Percentiles rank a stretch among this genome's conserved stretches.
Evolutionary conservation across 176 grass and related monocot genomes (phyloP).

Genomic region (Triticum turgidum): DNA sequence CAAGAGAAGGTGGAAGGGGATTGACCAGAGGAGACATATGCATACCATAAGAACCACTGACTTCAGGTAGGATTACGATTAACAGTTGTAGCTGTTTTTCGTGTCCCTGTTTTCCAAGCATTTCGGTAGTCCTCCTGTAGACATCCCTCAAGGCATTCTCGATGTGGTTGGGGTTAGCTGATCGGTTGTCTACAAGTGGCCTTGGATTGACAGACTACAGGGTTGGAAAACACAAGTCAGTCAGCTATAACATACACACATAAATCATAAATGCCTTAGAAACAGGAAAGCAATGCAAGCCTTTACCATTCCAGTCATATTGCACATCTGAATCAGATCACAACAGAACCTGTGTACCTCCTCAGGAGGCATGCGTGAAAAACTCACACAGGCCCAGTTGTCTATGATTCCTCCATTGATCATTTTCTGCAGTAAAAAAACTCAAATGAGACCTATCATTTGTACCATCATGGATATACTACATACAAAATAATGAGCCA

Average conservation of each 20-base stretch:
- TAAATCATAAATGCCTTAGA: not conserved
- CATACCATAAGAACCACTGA: conserved; percentile 64
- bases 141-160: conserved; percentile 58
- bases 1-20: not conserved
- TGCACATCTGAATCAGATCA: conserved; percentile 65
- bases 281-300: not conserved
- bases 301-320: conserved; percentile 62
- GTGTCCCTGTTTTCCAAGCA: not conserved
- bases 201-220: conserved; percentile 50
- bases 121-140: conserved; percentile 20
- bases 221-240: not conserved
- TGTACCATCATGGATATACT: not conserved
- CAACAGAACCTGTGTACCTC: conserved; percentile 57
- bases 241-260: conserved; percentile 13
- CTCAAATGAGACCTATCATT: not conserved
- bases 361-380: conserved; percentile 39
- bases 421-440: conserved; percentile 57
- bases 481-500: not conserved
- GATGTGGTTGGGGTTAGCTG: conserved; percentile 31
- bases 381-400: conserved; percentile 68
- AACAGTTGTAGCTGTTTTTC: conserved; percentile 51
- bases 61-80: conserved; percentile 65
- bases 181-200: conserved; percentile 36
- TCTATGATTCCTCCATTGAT: conserved; percentile 60
- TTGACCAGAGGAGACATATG: not conserved